Base-by-base conservation (phyloP, 2,329 filamentous ascomycete genomes). In the Emmonsia crescens region DNA sequence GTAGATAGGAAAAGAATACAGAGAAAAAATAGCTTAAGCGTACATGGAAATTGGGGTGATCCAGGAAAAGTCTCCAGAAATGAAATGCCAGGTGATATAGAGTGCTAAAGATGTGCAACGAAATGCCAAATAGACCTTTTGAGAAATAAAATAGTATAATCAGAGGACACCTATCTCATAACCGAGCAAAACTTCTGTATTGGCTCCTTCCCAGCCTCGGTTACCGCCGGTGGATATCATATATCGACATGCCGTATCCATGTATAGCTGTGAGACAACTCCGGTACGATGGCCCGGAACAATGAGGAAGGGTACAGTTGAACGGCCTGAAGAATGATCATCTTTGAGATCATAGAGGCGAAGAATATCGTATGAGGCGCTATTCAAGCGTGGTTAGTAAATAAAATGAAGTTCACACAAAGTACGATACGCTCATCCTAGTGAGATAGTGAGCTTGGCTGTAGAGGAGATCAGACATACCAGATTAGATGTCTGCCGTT, bases 161-260 rank as follows among this genome's bases (percentile, higher is more conserved):
- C 44, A 51, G 33, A 73, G 72, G 59, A 83, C 78, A 10, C 78
- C 79, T 67, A 99, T 96, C 77, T 99, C 94, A 74, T 99, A 99
- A 19, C 94, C 94, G 60, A 99, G 84, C 63, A 99, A 74, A 0
- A 94, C 91, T 77, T 99, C 94, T 0, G 94, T 97, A 42, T 83
- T 87, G 24, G 83, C 86, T 1, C 94, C 94, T 73, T 97, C 94
- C 94, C 94, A 99, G 0, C 94, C 94, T 64, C 94, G 80, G 64
- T 94, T 97, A 0, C 94, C 94, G 4, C 90, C 92, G 0, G 91
- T 89, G 1, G 89, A 93, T 40, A 99, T 83, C 88, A 99, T 93
- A 71, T 92, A 97, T 21, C 86, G 83, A 72, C 90, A 93, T 0
- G 90, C 89, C 4, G 89, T 89, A 72, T 99, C 94, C 55, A 96